phyloP scores from a whole-genome alignment of 1,284 basidiomycete species.

The Ceratobasidium sp. region DNA sequence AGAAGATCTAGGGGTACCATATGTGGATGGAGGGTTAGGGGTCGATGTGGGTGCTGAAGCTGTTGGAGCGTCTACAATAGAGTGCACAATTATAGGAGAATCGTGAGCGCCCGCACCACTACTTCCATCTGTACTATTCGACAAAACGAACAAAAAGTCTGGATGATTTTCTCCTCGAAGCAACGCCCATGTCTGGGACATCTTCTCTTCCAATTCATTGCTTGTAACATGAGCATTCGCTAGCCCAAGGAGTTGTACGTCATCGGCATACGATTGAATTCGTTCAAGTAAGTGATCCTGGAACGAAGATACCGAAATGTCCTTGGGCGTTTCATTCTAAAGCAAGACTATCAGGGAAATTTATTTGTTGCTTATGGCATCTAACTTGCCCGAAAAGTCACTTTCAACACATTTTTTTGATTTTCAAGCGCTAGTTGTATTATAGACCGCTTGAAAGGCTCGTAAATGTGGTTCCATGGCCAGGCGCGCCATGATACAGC shows the following conservation, averaged over 20 bases:
- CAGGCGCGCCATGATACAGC: background rate
- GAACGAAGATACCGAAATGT: background rate
- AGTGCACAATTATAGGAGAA: too few species aligned
- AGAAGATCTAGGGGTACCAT: too few species aligned
- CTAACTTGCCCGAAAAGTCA: background rate
- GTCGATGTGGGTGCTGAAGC: too few species aligned
- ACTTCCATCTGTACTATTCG: too few species aligned
- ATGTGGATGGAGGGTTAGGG: too few species aligned
- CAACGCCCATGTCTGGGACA: conserved; percentile 6
- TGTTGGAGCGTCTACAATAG: too few species aligned
- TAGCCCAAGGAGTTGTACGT: background rate
- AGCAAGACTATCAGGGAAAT: background rate
- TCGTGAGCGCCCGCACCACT: too few species aligned
- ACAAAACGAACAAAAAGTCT: too few species aligned
- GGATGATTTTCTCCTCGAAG: background rate
- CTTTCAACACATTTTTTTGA: background rate
- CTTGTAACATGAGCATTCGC: background rate
- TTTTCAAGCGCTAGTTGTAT: background rate
- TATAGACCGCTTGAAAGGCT: background rate
- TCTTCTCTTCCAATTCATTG: background rate
- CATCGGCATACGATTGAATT: background rate
- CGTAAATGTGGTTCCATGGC: background rate
- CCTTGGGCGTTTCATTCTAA: background rate
- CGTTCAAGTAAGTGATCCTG: background rate
- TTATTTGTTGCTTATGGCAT: too few species aligned